phyloP scores from a whole-genome alignment of 73 alveolate species.

The Durusdinium trenchii region DNA sequence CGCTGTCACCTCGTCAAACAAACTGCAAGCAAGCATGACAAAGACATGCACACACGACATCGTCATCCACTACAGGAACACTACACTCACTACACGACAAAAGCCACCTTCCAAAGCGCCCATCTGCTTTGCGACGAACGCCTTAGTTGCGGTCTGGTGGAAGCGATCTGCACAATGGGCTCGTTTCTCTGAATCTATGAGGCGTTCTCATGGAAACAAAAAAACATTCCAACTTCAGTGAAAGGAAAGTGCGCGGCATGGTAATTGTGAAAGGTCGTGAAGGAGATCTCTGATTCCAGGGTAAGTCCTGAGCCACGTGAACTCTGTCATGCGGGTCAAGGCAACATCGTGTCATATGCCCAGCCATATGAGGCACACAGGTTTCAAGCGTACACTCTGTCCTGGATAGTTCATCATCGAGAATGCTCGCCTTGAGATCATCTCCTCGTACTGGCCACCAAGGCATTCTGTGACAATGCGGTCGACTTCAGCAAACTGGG shows the following conservation, averaged over 20 bases:
- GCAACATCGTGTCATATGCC: neutral
- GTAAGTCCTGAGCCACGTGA: conserved; percentile 50
- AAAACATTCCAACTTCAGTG: neutral
- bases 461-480: conserved; percentile 94
- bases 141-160: neutral
- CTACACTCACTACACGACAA: neutral
- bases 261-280: conserved; percentile 93
- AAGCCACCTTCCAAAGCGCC: conserved; percentile 87
- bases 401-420: conserved; percentile 96
- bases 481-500: conserved; percentile 95
- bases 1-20: conserved; percentile 52
- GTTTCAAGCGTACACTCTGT: neutral
- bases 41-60: neutral
- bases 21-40: neutral
- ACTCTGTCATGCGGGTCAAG: neutral
- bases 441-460: conserved; percentile 95
- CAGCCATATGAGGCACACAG: neutral
- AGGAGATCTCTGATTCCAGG: conserved; percentile 94
- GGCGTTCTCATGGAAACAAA: neutral
- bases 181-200: neutral
- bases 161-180: neutral
- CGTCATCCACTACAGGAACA: neutral
- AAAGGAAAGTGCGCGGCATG: conserved; percentile 21
- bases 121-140: conserved; percentile 95
- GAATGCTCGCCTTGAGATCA: conserved; percentile 93